Evolutionary conservation across 345 rosid genomes (phyloP), one percentile per base, ranked within the genome.

Genomic region (Populus deltoides): DNA sequence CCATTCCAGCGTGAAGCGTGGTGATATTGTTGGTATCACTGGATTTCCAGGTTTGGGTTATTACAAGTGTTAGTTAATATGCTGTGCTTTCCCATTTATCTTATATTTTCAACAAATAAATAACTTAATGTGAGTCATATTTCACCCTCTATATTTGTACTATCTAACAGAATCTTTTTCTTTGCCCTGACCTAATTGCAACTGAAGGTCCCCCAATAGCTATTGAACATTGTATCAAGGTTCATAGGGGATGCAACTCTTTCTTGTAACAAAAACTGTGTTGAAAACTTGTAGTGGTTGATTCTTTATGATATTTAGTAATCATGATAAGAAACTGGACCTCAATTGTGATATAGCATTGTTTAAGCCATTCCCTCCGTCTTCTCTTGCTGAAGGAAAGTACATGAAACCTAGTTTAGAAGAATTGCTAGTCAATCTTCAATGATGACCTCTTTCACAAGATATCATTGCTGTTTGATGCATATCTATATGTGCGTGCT

Each of bases 11-110:
- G 89, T 85, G 80, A 94, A 97, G 86, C 97, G 97, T 83, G 98
- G 99, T 76, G 99, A 97, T 86, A 82, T 97, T 73, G 97, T 94
- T 78, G 99, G 98, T 77, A 87, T 94, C 75, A 83, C 86, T 43
- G 99, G 99, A 24, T 97, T 94, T 84, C 99, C 97, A 87, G 99
- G 99, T 96, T 84, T 74, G 73, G 81, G 36, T 27, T 72, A 24
- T 35, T 72, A 24, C 55, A n/a, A 43, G 41, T 68, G 39, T 6
- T 53, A 36, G 49, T 29, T 41, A 70, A 16, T 72, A 78, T 24
- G 17, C 6, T 69, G 11, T 15, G 16, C 41, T 45, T 18, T 9
- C 35, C 18, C 1, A 5, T 12, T 38, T 41, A 8, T 27, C 8
- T n/a, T 61, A 18, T 7, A 45, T 3, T 74, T 41, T 35, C 5